phyloP scores from a whole-genome alignment of 768 basidiomycete genomes.

The Tephrocybe rancida region DNA sequence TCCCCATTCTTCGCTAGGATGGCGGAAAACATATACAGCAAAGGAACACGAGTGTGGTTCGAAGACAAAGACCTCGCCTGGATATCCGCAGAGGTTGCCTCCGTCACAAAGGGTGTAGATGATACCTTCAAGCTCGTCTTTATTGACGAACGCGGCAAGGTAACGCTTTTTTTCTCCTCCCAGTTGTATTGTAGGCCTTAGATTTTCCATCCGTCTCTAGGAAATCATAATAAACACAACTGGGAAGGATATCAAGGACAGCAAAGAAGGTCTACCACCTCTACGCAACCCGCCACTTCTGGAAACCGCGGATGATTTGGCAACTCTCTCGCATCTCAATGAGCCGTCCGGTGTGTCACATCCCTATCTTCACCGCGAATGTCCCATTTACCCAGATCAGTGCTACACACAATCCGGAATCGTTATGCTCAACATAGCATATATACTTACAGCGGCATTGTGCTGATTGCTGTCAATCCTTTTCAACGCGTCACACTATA shows the following conservation, averaged over 20 bases:
- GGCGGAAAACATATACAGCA: constrained; percentile 93
- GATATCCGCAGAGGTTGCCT: constrained; percentile 85
- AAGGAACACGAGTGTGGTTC: constrained; percentile 90
- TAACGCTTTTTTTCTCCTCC: constrained; percentile 32
- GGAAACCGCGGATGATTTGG: constrained; percentile 97
- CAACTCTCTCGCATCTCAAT: constrained; percentile 96
- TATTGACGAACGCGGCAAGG: constrained; percentile 92
- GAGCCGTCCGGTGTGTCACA: constrained; percentile 84
- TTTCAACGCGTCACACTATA: constrained; percentile 98
- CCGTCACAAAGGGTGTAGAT: constrained; percentile 62
- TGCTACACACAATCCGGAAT: constrained; percentile 95
- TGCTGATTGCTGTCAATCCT: constrained; percentile 98
- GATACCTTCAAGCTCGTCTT: constrained; percentile 84
- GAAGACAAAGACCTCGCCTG: constrained; percentile 94
- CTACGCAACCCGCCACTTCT: constrained; percentile 95
- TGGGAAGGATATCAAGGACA: constrained; percentile 77
- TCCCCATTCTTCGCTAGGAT: constrained; percentile 38
- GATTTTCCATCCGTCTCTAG: constrained; percentile 39
- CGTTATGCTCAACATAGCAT: constrained; percentile 97
- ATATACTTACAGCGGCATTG: constrained; percentile 98
- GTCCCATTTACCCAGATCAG: constrained; percentile 37
- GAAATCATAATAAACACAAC: constrained; percentile 82
- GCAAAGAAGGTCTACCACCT: constrained; percentile 82
- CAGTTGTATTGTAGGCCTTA: constrained; percentile 9
- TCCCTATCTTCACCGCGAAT: neutral